Evolutionary conservation across 805 yeast species (phyloP).

Genomic region (Metschnikowia santaceciliae): DNA sequence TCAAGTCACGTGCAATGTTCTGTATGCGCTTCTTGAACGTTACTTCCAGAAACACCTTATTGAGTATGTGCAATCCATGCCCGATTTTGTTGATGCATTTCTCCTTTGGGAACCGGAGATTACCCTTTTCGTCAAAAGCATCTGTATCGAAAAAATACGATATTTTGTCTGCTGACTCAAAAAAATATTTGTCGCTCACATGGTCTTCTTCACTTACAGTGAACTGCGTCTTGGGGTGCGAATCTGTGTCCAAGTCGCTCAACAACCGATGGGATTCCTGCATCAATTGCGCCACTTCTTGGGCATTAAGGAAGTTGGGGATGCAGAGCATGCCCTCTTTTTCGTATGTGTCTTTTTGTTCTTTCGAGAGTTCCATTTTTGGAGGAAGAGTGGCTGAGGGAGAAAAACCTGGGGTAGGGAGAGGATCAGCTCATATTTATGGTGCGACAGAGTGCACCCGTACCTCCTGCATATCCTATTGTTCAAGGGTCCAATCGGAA

Average conservation of each 20-base stretch:
- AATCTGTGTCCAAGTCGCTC: conserved; percentile 44
- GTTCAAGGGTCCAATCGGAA: too few species aligned
- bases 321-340: conserved; percentile 61
- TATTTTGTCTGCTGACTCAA: conserved; percentile 65
- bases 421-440: too few species aligned
- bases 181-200: conserved; percentile 69
- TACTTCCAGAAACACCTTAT: conserved; percentile 43
- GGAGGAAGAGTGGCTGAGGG: not conserved
- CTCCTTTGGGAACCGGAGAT: conserved; percentile 48
- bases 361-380: conserved; percentile 31
- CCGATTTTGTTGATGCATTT: conserved; percentile 73
- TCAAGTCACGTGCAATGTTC: conserved; percentile 49
- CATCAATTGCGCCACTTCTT: conserved; percentile 40
- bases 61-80: conserved; percentile 65
- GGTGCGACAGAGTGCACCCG: too few species aligned
- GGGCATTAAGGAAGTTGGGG: conserved; percentile 47
- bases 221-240: conserved; percentile 69
- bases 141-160: conserved; percentile 68
- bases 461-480: too few species aligned
- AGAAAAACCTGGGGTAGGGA: not conserved
- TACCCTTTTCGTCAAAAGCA: conserved; percentile 55
- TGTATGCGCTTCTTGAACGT: conserved; percentile 51
- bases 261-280: conserved; percentile 44
- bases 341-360: conserved; percentile 49
- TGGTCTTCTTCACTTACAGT: conserved; percentile 58